phyloP scores from a whole-genome alignment of 495 filamentous ascomycete genomes.

The Talaromyces liani region DNA sequence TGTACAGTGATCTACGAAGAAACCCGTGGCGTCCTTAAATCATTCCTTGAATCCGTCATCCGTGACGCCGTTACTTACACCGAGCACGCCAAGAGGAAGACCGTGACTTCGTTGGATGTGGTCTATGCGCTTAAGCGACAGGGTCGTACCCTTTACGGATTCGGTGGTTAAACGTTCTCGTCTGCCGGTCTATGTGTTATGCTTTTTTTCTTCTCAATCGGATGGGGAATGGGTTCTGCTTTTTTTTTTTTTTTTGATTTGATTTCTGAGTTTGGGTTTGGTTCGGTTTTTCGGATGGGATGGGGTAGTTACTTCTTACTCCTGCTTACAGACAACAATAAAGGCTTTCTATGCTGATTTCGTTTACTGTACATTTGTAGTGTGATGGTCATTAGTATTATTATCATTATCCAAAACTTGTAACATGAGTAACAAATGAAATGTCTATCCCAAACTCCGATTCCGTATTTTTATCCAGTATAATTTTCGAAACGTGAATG shows the following conservation, averaged over 20 bases:
- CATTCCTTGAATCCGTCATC: conserved; percentile 61
- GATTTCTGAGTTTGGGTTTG: not conserved
- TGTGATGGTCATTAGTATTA: not conserved
- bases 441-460: conserved; percentile 1
- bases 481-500: not conserved
- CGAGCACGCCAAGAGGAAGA: conserved; percentile 97
- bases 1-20: conserved; percentile 59
- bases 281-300: not conserved
- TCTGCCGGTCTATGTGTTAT: conserved; percentile 3
- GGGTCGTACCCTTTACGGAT: conserved; percentile 94
- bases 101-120: conserved; percentile 89
- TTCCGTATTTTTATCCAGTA: not conserved
- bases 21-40: conserved; percentile 60
- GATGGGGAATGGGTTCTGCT: not conserved
- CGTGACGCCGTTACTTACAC: conserved; percentile 98
- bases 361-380: not conserved
- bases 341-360: not conserved
- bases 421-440: not conserved
- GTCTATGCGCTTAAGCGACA: conserved; percentile 94
- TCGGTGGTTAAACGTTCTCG: conserved; percentile 74
- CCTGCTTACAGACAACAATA: not conserved
- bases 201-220: not conserved
- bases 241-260: not conserved
- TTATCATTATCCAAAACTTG: not conserved
- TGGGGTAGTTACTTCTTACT: not conserved